Conservation (phyloP, 139 green algal genomes). For the Cymbomonas tetramitiformis region DNA sequence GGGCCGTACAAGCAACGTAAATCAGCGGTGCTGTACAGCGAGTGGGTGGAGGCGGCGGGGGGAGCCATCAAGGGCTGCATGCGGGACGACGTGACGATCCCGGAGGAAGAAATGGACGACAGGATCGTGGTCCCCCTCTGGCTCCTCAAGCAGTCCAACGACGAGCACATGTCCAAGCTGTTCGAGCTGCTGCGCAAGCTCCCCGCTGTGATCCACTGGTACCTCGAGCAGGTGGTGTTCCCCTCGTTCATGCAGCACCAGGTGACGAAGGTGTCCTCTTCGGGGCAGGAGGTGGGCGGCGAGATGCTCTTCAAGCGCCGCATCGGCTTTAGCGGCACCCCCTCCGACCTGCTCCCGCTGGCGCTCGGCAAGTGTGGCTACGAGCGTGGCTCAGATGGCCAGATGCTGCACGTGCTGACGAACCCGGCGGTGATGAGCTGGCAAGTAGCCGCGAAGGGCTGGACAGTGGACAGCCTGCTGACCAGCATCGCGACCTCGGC, state of each 20-base stretch:
- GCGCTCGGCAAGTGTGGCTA: slow-evolving; percentile 3
- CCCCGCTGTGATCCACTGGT: slow-evolving; percentile 14
- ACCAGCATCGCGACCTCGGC: slow-evolving; percentile 4
- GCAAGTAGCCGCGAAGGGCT: background rate
- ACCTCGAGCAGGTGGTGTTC: slow-evolving; percentile 19
- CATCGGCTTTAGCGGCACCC: slow-evolving; percentile 15
- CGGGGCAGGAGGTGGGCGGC: slow-evolving; percentile 23
- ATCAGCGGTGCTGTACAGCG: too few species aligned
- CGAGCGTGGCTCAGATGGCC: slow-evolving; percentile 9
- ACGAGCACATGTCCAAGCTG: slow-evolving; percentile 16
- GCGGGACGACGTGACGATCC: too few species aligned
- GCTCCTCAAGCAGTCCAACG: slow-evolving; percentile 17
- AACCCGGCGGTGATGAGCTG: background rate
- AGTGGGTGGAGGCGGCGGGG: too few species aligned
- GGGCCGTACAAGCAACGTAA: too few species aligned
- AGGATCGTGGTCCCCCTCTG: slow-evolving; percentile 21
- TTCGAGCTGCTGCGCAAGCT: slow-evolving; percentile 15
- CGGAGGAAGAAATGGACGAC: too few species aligned
- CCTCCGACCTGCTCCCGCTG: slow-evolving; percentile 12
- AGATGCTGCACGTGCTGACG: slow-evolving; percentile 7
- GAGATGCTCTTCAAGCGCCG: slow-evolving; percentile 17
- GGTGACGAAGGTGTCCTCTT: slow-evolving; percentile 8
- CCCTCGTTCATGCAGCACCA: slow-evolving; percentile 20
- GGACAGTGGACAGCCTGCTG: slow-evolving; percentile 6
- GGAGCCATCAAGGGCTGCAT: too few species aligned